Evolutionary conservation across 2,329 filamentous ascomycete species (phyloP).

Genomic region (Botrytis tulipae): DNA sequence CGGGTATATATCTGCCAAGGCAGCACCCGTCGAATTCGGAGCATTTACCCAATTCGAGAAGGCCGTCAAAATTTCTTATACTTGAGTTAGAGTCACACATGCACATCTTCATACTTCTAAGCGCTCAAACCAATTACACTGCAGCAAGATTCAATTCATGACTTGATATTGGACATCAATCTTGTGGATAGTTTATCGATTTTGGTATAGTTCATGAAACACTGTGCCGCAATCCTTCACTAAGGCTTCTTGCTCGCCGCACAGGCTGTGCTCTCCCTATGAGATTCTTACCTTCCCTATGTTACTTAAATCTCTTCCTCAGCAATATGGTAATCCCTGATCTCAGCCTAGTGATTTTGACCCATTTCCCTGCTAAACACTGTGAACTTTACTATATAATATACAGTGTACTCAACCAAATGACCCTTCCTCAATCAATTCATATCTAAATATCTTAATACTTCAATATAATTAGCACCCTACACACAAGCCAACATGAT

Average conservation of each 20-base stretch:
- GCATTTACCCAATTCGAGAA: neutral
- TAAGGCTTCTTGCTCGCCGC: constrained; percentile 4
- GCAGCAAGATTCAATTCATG: neutral
- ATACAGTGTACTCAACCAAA: constrained; percentile 9
- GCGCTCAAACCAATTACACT: neutral
- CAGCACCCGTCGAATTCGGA: neutral
- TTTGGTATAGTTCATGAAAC: constrained; percentile 18
- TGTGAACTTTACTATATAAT: constrained; percentile 5
- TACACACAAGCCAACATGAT: constrained; percentile 28
- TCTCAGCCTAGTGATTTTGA: constrained; percentile 12
- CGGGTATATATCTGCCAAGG: neutral
- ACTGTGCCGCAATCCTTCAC: constrained; percentile 27
- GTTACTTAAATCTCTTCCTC: neutral
- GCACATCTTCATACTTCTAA: neutral
- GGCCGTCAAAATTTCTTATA: neutral
- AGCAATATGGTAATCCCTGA: neutral
- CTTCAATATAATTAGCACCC: neutral
- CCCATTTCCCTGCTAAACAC: neutral
- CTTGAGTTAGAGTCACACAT: neutral
- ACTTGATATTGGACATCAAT: neutral
- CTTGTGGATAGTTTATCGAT: neutral
- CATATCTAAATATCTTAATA: neutral
- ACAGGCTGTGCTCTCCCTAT: neutral
- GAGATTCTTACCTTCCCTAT: neutral
- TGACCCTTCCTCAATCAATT: neutral